phyloP scores from a whole-genome alignment of 768 basidiomycete species.

The Mycena leptocephala region DNA sequence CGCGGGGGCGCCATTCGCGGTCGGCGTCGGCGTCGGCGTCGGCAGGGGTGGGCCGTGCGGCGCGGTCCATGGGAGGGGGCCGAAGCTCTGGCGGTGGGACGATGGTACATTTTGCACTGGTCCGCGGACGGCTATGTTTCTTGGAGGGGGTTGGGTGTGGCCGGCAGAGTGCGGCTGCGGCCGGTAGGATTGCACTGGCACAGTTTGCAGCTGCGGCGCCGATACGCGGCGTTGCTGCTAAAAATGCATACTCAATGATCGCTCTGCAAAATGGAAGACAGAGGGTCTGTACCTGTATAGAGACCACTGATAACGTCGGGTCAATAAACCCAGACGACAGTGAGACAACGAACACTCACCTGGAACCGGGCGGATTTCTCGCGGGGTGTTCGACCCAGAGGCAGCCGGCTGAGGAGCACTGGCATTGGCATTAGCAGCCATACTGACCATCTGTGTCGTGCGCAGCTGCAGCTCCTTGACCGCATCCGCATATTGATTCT shows the following conservation, averaged over 20 bases:
- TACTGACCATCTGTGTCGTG: not conserved
- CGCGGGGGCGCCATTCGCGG: not conserved
- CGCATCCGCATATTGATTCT: not conserved
- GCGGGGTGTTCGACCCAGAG: not conserved
- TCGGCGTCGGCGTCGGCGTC: slow-evolving; percentile 1
- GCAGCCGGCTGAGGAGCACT: not conserved
- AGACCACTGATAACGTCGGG: not conserved
- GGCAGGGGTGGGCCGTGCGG: not conserved
- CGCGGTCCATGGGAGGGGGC: not conserved
- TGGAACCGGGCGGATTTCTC: not conserved
- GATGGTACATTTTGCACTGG: not conserved
- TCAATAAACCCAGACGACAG: not conserved
- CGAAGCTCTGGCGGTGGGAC: not conserved
- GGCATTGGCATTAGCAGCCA: no score
- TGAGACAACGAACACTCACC: not conserved
- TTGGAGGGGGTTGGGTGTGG: not conserved
- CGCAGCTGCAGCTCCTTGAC: not conserved
- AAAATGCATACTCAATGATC: not conserved
- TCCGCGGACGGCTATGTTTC: not conserved
- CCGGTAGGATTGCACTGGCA: not conserved
- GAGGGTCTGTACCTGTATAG: slow-evolving; percentile 3
- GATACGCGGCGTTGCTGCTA: slow-evolving; percentile 6
- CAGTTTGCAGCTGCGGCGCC: not conserved
- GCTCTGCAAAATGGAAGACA: not conserved
- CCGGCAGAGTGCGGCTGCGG: not conserved